Conservation (phyloP, 331 rosid species). For the Dryas integrifolia region DNA sequence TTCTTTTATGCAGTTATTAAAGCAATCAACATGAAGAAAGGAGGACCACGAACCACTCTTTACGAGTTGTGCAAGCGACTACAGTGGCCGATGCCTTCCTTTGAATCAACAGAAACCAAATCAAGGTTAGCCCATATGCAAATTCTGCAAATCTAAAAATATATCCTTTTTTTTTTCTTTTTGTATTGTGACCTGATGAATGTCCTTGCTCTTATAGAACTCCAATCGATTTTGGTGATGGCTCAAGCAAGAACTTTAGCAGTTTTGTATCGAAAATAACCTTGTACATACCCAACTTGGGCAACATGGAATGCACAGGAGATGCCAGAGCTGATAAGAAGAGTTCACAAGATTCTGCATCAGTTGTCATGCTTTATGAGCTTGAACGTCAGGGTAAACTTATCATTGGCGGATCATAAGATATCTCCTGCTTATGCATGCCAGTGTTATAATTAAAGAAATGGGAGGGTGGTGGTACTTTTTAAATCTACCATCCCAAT, state of each 20-base stretch:
- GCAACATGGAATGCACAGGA: constrained; percentile 59
- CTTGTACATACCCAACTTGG: constrained; percentile 66
- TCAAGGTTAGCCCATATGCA: constrained; percentile 49
- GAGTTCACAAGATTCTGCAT: constrained; percentile 75
- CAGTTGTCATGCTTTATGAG: constrained; percentile 58
- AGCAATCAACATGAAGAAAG: constrained; percentile 64
- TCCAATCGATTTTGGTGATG: constrained; percentile 45
- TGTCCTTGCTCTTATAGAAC: constrained; percentile 37
- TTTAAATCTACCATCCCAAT: constrained; percentile 2
- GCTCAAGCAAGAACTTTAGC: constrained; percentile 41
- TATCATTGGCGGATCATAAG: constrained; percentile 35
- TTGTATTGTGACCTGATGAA: not conserved
- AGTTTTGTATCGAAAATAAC: constrained; percentile 57
- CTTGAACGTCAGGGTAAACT: constrained; percentile 56
- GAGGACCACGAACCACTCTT: constrained; percentile 77
- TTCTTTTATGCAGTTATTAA: constrained; percentile 43
- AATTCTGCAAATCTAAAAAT: not conserved
- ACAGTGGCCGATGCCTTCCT: constrained; percentile 79
- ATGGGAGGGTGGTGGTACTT: constrained; percentile 11
- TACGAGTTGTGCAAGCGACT: constrained; percentile 58
- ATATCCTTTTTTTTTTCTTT: not conserved
- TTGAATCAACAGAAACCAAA: constrained; percentile 50
- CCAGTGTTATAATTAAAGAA: not conserved
- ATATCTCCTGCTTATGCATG: not conserved
- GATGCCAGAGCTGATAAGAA: constrained; percentile 76